Conservation (phyloP, 495 filamentous ascomycete genomes). For the Tuber aestivum region DNA sequence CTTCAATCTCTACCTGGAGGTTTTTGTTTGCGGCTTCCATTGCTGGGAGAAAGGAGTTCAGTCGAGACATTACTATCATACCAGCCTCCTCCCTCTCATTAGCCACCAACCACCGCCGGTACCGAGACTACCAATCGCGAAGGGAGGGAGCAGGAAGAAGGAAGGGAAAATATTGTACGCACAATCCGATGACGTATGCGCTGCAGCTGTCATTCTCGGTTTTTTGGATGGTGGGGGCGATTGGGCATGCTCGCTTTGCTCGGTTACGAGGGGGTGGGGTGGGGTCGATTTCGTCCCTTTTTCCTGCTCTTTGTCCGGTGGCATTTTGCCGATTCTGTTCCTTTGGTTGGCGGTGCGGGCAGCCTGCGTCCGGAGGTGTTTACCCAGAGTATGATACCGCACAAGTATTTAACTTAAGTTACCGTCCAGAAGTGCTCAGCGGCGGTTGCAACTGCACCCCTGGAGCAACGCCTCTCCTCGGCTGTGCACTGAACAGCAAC, state of each 20-base stretch:
- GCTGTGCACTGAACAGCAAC: no score
- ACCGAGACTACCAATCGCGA: neutral
- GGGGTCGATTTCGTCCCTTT: neutral
- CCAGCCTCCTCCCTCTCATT: neutral
- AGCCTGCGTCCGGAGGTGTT: no score
- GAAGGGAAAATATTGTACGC: neutral
- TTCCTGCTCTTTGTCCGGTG: neutral
- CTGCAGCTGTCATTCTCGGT: conserved; percentile 19
- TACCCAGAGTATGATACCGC: no score
- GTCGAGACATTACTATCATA: conserved; percentile 20
- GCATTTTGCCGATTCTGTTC: neutral
- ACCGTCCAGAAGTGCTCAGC: no score
- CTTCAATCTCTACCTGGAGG: conserved; percentile 31
- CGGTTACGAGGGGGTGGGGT: neutral
- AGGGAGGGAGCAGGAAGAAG: neutral
- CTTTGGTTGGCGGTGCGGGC: neutral
- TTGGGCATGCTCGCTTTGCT: conserved; percentile 6
- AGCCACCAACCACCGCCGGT: neutral
- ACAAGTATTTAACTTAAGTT: no score
- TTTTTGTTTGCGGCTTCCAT: conserved; percentile 36
- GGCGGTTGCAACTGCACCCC: no score
- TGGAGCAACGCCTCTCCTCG: no score
- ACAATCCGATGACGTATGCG: conserved; percentile 26
- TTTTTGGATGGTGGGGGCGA: conserved; percentile 14
- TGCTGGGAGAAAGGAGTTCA: conserved; percentile 36